Evolutionary conservation across 345 rosid genomes (phyloP).

Genomic region (Gossypium ekmanianum): DNA sequence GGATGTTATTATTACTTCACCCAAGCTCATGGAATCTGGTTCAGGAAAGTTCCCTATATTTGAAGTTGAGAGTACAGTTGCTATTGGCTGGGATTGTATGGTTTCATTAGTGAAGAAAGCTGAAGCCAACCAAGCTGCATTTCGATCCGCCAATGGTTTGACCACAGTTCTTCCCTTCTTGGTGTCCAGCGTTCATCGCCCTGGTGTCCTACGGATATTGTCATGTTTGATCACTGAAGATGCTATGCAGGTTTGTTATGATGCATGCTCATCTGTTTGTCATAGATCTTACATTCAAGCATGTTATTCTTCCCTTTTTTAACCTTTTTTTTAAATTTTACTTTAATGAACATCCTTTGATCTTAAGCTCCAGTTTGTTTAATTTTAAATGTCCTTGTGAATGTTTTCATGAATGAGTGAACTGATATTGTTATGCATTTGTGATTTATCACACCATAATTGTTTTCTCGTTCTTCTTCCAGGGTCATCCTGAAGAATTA

Average conservation of each 20-base stretch:
- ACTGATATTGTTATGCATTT: not conserved
- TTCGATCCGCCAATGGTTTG: slow-evolving; percentile 88
- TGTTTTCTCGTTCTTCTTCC: slow-evolving; percentile 15
- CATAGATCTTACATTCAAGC: slow-evolving; percentile 3
- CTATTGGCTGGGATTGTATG: slow-evolving; percentile 95
- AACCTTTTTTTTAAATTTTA: not conserved
- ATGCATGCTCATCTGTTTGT: slow-evolving; percentile 7
- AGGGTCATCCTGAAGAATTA: slow-evolving; percentile 93
- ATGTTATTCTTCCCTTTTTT: not conserved
- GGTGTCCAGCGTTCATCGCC: slow-evolving; percentile 75
- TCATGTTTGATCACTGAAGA: slow-evolving; percentile 98
- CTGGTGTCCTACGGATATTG: slow-evolving; percentile 81
- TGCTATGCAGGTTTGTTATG: slow-evolving; percentile 55
- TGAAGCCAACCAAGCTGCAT: slow-evolving; percentile 82
- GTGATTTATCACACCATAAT: not conserved
- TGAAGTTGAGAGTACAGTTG: slow-evolving; percentile 73
- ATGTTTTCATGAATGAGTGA: slow-evolving; percentile 5
- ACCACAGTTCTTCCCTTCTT: slow-evolving; percentile 79
- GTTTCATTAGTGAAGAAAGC: slow-evolving; percentile 89
- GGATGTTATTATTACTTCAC: slow-evolving; percentile 87
- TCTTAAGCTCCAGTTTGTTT: not conserved
- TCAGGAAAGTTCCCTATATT: slow-evolving; percentile 77
- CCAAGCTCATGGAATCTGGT: slow-evolving; percentile 82
- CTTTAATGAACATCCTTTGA: not conserved
- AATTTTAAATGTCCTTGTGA: not conserved